phyloP scores from a whole-genome alignment of 768 basidiomycete genomes.

The Boletus patriciae region DNA sequence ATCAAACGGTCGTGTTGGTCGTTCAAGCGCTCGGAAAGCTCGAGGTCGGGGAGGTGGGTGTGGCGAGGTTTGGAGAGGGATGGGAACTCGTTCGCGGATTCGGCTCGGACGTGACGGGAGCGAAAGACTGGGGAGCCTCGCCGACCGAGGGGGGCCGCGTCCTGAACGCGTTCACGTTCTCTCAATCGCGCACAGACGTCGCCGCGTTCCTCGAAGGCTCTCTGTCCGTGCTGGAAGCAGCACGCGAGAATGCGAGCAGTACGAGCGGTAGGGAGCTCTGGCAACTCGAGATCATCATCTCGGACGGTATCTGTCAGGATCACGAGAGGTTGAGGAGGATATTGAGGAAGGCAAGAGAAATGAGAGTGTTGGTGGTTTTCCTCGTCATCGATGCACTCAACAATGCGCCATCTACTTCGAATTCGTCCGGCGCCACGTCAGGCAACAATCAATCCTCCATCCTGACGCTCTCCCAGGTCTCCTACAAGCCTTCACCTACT shows the following conservation, averaged over 20 bases:
- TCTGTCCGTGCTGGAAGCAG: constrained; percentile 69
- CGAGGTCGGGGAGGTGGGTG: constrained; percentile 92
- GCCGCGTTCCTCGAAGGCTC: constrained; percentile 78
- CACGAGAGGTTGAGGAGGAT: constrained; percentile 81
- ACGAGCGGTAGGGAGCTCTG: constrained; percentile 79
- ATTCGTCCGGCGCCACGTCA: constrained; percentile 10
- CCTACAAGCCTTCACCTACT: constrained; percentile 57
- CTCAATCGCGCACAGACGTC: constrained; percentile 88
- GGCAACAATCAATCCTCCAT: constrained; percentile 65
- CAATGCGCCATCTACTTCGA: constrained; percentile 32
- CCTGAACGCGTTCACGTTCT: constrained; percentile 83
- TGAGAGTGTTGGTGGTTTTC: constrained; percentile 94
- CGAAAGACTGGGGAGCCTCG: constrained; percentile 42
- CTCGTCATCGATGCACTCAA: constrained; percentile 91
- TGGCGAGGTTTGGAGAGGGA: constrained; percentile 85
- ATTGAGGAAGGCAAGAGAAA: constrained; percentile 82
- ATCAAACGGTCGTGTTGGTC: constrained; percentile 89
- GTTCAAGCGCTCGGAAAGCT: constrained; percentile 87
- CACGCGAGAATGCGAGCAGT: constrained; percentile 62
- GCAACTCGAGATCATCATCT: constrained; percentile 98
- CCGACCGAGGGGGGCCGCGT: constrained; percentile 41
- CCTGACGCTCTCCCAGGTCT: constrained; percentile 87
- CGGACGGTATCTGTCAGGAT: constrained; percentile 98
- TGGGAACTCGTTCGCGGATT: constrained; percentile 91
- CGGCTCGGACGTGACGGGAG: constrained; percentile 79